Conservation (phyloP, 768 basidiomycete species). For the Amylocystis lapponica region DNA sequence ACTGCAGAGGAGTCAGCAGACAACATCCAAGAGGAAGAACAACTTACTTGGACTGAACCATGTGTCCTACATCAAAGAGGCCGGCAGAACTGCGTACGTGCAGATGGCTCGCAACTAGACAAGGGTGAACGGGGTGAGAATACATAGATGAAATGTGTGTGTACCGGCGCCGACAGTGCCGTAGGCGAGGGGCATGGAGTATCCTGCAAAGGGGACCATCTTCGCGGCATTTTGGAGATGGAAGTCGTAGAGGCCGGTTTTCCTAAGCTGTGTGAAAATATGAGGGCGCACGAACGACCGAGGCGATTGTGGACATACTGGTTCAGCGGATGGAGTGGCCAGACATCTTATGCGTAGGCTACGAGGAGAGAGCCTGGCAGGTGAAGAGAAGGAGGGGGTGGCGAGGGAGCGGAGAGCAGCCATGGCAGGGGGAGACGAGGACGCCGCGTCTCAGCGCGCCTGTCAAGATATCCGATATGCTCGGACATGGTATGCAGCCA, state of each 20-base stretch:
- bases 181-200: slow-evolving; percentile 89
- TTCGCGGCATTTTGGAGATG: slow-evolving; percentile 80
- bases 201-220: slow-evolving; percentile 97
- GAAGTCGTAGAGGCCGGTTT: slow-evolving; percentile 85
- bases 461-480: too few relatives aligned
- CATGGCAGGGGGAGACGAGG: too few relatives aligned
- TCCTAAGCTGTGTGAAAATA: slow-evolving; percentile 34
- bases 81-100: slow-evolving; percentile 81
- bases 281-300: background rate
- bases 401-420: too few relatives aligned
- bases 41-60: slow-evolving; percentile 86
- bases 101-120: slow-evolving; percentile 79
- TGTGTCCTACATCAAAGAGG: slow-evolving; percentile 96
- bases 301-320: too few relatives aligned
- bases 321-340: too few relatives aligned
- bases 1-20: slow-evolving; percentile 31
- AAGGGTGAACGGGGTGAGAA: slow-evolving; percentile 2
- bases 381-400: too few relatives aligned
- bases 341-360: too few relatives aligned
- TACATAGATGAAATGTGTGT: slow-evolving; percentile 9
- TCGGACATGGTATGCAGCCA: too few relatives aligned
- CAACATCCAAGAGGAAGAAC: background rate
- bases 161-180: slow-evolving; percentile 74
- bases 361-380: too few relatives aligned
- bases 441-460: too few relatives aligned